These are phyloP conservation scores for Onygenales sp. DNA, from an alignment of 2,329 filamentous ascomycete species.

Conservation along the genomic window DNA sequence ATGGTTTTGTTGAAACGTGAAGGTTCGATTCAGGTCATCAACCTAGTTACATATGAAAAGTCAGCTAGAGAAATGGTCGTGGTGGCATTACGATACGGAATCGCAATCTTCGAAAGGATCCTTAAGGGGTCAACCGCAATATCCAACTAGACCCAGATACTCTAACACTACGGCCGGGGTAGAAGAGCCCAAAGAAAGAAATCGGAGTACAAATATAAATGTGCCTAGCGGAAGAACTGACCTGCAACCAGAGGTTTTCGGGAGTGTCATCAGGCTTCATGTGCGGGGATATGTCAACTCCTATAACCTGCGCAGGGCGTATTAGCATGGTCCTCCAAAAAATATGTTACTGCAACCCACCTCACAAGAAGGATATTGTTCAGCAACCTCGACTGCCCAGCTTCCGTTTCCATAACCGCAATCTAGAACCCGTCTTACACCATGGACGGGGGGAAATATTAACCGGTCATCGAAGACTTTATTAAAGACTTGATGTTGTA, in stretches of 20 bases:
- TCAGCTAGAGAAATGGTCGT: slow-evolving; percentile 11
- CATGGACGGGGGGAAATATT: slow-evolving; percentile 58
- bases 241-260: slow-evolving; percentile 59
- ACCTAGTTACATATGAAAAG: slow-evolving; percentile 31
- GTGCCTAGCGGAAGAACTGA: slow-evolving; percentile 18
- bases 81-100: not conserved
- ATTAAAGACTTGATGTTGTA: slow-evolving; percentile 54
- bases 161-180: too few relatives aligned
- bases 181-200: not conserved
- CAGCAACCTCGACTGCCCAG: slow-evolving; percentile 62
- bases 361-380: slow-evolving; percentile 54
- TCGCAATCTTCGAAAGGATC: not conserved
- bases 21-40: slow-evolving; percentile 60
- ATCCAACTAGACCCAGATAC: not conserved
- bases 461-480: slow-evolving; percentile 57
- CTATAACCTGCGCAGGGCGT: slow-evolving; percentile 48
- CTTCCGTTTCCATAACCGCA: slow-evolving; percentile 63
- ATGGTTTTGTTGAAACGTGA: slow-evolving; percentile 58
- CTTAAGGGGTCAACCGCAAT: not conserved
- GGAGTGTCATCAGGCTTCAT: slow-evolving; percentile 57
- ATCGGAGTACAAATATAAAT: not conserved
- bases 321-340: not conserved
- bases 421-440: slow-evolving; percentile 54
- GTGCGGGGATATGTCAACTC: slow-evolving; percentile 62
- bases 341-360: slow-evolving; percentile 32